Evolutionary conservation across 2,329 filamentous ascomycete species (phyloP).

Genomic region (Knufia fluminis): DNA sequence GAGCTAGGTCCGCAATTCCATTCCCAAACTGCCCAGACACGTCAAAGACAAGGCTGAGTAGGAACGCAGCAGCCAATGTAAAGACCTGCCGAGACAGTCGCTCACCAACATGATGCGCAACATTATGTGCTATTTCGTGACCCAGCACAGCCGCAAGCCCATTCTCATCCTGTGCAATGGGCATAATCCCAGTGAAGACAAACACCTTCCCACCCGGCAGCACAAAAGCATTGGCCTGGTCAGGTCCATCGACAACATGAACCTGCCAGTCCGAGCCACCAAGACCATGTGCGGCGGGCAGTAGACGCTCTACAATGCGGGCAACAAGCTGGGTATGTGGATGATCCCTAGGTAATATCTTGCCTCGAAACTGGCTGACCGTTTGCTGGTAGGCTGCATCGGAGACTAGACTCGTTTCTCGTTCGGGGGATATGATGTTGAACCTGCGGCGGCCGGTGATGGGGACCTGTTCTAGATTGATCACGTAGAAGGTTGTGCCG

Average conservation of each 20-base stretch:
- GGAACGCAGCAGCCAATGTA: conserved; percentile 27
- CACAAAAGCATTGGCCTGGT: conserved; percentile 52
- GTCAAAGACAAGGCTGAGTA: conserved; percentile 31
- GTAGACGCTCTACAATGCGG: conserved; percentile 44
- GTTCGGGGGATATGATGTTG: conserved; percentile 42
- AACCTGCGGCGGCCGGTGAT: conserved; percentile 50
- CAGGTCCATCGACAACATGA: conserved; percentile 46
- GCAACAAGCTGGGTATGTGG: conserved; percentile 41
- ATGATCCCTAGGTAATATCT: conserved; percentile 43
- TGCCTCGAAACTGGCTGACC: conserved; percentile 36
- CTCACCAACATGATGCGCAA: conserved; percentile 48
- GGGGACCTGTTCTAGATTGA: conserved; percentile 46
- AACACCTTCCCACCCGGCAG: conserved; percentile 57
- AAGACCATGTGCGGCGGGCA: conserved; percentile 43
- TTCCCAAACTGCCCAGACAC: conserved; percentile 31
- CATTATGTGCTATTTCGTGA: conserved; percentile 57
- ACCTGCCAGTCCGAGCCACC: conserved; percentile 44
- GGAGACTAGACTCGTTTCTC: conserved; percentile 36
- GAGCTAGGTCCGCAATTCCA: conserved; percentile 40
- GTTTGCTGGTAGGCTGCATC: conserved; percentile 39
- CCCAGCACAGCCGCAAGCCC: conserved; percentile 52
- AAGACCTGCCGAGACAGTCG: conserved; percentile 38
- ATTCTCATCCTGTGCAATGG: conserved; percentile 47
- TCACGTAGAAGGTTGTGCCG: conserved; percentile 40
- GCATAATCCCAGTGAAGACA: conserved; percentile 53